Conservation (phyloP, 73 alveolate species). For the Stentor roeselii region DNA sequence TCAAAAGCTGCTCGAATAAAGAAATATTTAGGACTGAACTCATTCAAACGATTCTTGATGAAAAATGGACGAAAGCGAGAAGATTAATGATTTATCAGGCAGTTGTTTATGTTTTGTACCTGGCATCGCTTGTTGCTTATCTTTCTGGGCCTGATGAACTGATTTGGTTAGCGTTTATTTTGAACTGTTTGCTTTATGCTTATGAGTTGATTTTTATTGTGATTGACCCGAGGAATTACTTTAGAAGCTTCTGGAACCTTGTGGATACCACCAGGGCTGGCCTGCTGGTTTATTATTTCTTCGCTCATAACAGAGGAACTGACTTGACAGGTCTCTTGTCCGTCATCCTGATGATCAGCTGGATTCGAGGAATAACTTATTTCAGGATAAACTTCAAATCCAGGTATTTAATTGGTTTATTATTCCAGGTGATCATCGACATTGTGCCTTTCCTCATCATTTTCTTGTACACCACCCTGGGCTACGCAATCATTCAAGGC, state of each 20-base stretch:
- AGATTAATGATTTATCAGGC: neutral
- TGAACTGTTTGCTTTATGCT: neutral
- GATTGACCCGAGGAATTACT: neutral
- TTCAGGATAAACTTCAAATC: neutral
- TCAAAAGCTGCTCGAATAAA: neutral
- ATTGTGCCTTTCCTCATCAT: neutral
- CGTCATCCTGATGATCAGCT: neutral
- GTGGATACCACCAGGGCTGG: neutral
- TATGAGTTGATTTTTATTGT: neutral
- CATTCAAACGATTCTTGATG: constrained; percentile 3
- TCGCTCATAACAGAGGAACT: neutral
- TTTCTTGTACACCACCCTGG: neutral
- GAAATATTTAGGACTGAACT: neutral
- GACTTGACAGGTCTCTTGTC: neutral
- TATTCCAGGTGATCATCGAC: neutral
- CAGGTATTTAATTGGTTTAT: neutral
- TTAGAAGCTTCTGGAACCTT: neutral
- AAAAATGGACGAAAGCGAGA: constrained; percentile 7
- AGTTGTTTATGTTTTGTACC: neutral
- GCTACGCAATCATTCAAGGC: neutral
- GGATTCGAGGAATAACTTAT: constrained; percentile 21
- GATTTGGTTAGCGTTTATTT: neutral
- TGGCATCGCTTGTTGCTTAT: neutral
- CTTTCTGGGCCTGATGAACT: neutral
- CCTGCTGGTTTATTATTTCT: neutral